These are phyloP conservation scores for Auricularia heimuer DNA, from an alignment of 768 basidiomycete genomes.

Conservation along the genomic window DNA sequence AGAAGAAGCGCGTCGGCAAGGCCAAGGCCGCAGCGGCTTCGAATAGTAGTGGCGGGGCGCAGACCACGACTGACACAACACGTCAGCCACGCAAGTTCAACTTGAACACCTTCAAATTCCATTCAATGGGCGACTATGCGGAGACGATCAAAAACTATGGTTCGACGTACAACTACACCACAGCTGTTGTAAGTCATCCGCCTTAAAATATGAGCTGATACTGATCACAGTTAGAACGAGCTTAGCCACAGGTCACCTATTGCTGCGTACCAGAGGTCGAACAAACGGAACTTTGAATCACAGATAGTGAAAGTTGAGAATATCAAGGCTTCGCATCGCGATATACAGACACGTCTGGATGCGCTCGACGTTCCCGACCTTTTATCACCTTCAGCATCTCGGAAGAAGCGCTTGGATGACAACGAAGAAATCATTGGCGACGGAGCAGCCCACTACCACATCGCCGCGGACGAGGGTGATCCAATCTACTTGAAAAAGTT, in stretches of 20 bases:
- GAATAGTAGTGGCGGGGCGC: background rate
- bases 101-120: slow-evolving; percentile 24
- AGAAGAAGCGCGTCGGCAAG: slow-evolving; percentile 14
- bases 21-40: background rate
- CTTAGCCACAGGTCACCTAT: slow-evolving; percentile 1
- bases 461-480: slow-evolving; percentile 6
- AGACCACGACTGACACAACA: slow-evolving; percentile 7
- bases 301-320: background rate
- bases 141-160: slow-evolving; percentile 18
- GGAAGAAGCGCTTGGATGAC: background rate
- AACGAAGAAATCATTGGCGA: background rate
- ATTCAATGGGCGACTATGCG: slow-evolving; percentile 26
- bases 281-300: background rate
- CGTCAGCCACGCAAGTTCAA: slow-evolving; percentile 17
- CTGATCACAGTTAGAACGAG: background rate
- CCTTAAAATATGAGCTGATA: too few species aligned
- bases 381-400: background rate
- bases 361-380: background rate
- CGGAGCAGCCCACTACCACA: background rate
- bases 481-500: slow-evolving; percentile 15
- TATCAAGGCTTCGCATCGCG: background rate
- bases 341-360: background rate
- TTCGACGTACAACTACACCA: slow-evolving; percentile 29
- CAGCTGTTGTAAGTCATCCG: slow-evolving; percentile 21
- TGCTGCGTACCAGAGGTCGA: background rate